phyloP scores from a whole-genome alignment of 2,329 filamentous ascomycete species.

The Neocatenulostroma microsporum region DNA sequence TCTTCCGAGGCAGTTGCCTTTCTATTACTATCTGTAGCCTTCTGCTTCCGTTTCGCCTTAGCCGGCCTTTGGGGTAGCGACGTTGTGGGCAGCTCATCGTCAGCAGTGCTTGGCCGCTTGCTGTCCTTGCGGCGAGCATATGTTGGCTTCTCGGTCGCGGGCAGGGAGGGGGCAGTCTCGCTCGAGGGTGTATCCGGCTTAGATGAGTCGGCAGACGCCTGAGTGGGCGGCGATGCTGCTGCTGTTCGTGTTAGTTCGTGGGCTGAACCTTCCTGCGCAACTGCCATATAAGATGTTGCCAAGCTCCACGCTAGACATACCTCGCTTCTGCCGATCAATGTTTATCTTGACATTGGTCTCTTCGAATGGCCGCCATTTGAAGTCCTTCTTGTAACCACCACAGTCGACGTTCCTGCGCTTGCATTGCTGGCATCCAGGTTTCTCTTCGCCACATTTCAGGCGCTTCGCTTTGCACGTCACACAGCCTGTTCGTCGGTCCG shows the following conservation, averaged over 20 bases:
- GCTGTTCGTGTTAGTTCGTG: conserved; percentile 11
- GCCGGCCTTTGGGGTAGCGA: conserved; percentile 6
- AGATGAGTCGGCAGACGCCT: conserved; percentile 12
- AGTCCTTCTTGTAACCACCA: conserved; percentile 67
- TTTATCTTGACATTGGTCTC: conserved; percentile 50
- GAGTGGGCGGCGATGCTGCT: conserved; percentile 15
- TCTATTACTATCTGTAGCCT: background rate
- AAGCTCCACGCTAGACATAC: conserved; percentile 27
- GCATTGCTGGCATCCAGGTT: conserved; percentile 61
- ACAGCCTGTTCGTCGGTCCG: conserved; percentile 47
- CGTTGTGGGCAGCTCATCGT: conserved; percentile 6
- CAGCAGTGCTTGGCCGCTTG: conserved; percentile 9
- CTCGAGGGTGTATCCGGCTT: conserved; percentile 14
- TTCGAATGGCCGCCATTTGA: conserved; percentile 66
- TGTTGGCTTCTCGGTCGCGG: background rate
- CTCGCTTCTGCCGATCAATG: conserved; percentile 41
- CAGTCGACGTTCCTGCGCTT: conserved; percentile 57
- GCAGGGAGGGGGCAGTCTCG: conserved; percentile 6
- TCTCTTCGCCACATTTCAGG: conserved; percentile 66
- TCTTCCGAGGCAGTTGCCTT: too few relatives aligned
- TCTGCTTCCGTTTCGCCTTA: conserved; percentile 12
- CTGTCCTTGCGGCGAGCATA: conserved; percentile 7
- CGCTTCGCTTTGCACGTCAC: conserved; percentile 66
- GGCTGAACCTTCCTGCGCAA: too few relatives aligned
- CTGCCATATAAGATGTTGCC: too few relatives aligned